phyloP scores from a whole-genome alignment of 345 rosid species.

The Cardamine chenopodiifolia region DNA sequence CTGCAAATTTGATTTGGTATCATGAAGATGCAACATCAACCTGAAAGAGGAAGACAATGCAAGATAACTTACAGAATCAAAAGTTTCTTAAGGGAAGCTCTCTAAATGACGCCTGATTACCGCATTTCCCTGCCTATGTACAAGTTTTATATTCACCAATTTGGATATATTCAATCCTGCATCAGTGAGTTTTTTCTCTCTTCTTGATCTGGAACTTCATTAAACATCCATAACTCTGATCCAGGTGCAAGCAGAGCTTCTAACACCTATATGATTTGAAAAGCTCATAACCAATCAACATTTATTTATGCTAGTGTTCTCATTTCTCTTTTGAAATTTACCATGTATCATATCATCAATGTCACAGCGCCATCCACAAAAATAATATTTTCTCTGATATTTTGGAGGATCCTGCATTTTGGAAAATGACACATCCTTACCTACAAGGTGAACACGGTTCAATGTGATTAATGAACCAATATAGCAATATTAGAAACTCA shows the following conservation, averaged over 20 bases:
- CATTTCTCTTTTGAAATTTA: conserved; percentile 27
- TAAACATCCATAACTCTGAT: conserved; percentile 95
- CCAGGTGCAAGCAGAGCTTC: conserved; percentile 90
- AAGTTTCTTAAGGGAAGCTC: conserved; percentile 80
- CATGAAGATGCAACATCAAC: background rate
- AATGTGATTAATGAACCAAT: conserved; percentile 21
- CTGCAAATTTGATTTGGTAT: conserved; percentile 42
- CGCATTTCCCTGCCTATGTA: conserved; percentile 86
- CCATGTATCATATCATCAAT: conserved; percentile 96
- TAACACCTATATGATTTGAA: conserved; percentile 57
- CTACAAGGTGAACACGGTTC: conserved; percentile 45
- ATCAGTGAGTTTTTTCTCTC: conserved; percentile 77
- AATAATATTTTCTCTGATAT: conserved; percentile 84
- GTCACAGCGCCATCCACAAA: conserved; percentile 98
- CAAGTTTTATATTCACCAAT: conserved; percentile 68
- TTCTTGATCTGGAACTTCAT: conserved; percentile 82
- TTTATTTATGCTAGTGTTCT: background rate
- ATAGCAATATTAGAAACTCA: background rate
- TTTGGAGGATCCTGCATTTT: conserved; percentile 76
- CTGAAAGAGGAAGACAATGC: background rate
- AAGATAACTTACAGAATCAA: conserved; percentile 85
- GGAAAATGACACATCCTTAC: conserved; percentile 58
- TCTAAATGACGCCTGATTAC: conserved; percentile 84
- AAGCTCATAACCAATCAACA: conserved; percentile 5
- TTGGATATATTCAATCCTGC: conserved; percentile 70